A percentile compares a stretch with the other conserved stretches of the same genome.
phyloP scores from a whole-genome alignment of 305 asterid genomes.

The Ajuga reptans region DNA sequence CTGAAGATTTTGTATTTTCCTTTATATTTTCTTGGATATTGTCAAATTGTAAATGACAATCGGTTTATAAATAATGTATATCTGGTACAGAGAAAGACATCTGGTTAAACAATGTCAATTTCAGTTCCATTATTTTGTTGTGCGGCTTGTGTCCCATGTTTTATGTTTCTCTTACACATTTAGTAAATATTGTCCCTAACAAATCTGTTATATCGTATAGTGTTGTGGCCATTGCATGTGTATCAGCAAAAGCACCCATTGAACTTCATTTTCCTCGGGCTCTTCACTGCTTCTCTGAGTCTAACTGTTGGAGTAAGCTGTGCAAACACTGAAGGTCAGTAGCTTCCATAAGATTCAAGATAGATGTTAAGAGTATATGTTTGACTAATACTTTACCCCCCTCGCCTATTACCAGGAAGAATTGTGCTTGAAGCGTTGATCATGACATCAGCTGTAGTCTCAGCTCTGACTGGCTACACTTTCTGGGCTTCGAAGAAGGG shows the following conservation, averaged over 20 bases:
- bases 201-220: slow-evolving; percentile 30
- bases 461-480: slow-evolving; percentile 77
- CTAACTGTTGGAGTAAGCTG: slow-evolving; percentile 79
- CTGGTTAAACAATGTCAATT: background rate
- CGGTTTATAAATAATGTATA: background rate
- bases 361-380: background rate
- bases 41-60: background rate
- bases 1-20: background rate
- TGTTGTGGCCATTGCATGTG: slow-evolving; percentile 75
- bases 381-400: slow-evolving; percentile 14
- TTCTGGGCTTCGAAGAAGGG: slow-evolving; percentile 99
- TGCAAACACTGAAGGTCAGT: slow-evolving; percentile 83
- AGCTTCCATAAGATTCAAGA: slow-evolving; percentile 1
- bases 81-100: background rate
- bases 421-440: slow-evolving; percentile 79
- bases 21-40: background rate
- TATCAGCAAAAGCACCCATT: slow-evolving; percentile 90
- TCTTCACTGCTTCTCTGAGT: slow-evolving; percentile 74
- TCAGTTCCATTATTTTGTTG: background rate
- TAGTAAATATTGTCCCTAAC: slow-evolving; percentile 6
- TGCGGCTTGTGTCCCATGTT: background rate
- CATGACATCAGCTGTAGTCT: slow-evolving; percentile 86
- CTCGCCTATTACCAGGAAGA: slow-evolving; percentile 43
- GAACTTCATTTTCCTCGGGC: slow-evolving; percentile 83
- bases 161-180: background rate